Base-by-base conservation (phyloP, 2,329 filamentous ascomycete genomes). In the Teratosphaeria viscida region DNA sequence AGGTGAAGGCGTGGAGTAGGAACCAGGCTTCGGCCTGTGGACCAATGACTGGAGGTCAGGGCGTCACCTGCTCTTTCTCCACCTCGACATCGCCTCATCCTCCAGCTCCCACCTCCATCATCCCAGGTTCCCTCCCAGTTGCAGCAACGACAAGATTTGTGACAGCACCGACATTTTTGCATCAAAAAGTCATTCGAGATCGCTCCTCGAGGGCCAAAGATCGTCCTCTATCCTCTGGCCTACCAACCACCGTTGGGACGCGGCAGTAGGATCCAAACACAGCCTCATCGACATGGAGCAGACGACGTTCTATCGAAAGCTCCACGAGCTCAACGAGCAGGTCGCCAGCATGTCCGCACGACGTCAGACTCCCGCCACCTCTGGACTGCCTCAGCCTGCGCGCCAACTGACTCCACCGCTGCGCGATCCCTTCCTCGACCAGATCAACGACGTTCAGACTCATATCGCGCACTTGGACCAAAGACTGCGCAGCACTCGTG, bases 321-420 rank as follows among this genome's bases (percentile, higher is more conserved):
- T 70, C n/a, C 55, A 61, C 16, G 52, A 60, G 52, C 63, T 68
- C 35, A 68, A 68, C 37, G 52, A 61, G n/a, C 64, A 62, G 12
- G 60, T 69, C 52, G 55, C 58, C 26, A 54, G 64, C 23, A 64
- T 69, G 64, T 57, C 63, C 8, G 52, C 55, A n/a, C 55, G 43
- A 26, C 53, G 61, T 26, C 26, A 49, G 35, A 60, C 6, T 39
- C 54, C n/a, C 4, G 27, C 27, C 52, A 32, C 34, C 39, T 54
- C 56, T 26, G 23, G 49, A 27, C 32, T 26, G 27, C 49, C 43
- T 26, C 39, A 43, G 55, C 37, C 55, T 43, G 19, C 2, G 11
- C 43, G 14, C 5, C 52, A 32, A 32, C 4, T 32, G 1, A n/a
- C 29, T 43, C 55, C 26, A 14, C 55, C n/a, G 19, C 11, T 12